These are phyloP conservation scores for Trypanosoma brucei DNA, from an alignment of 208 protist genomes.

Conservation along the genomic window DNA sequence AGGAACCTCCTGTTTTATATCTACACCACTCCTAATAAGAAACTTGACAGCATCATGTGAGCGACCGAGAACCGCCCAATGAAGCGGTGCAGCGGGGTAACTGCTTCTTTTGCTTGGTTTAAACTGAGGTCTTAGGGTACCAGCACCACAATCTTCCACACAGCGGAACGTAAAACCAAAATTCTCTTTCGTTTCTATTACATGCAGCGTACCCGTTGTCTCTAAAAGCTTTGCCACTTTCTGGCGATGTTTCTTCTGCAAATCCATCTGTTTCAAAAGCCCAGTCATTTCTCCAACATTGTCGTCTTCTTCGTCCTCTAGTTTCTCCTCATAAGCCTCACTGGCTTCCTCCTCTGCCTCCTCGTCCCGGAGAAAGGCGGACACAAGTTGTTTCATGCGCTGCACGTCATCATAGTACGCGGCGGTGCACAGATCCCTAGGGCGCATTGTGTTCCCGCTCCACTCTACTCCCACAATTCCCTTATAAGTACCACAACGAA, in stretches of 20 bases:
- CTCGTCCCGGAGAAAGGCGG: conserved; percentile 20
- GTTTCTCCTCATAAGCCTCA: conserved; percentile 12
- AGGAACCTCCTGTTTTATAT: conserved; percentile 27
- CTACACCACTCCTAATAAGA: conserved; percentile 50
- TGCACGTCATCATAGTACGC: conserved; percentile 63
- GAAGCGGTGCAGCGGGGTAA: conserved; percentile 54
- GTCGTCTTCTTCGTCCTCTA: conserved; percentile 32
- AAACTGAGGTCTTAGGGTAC: conserved; percentile 31
- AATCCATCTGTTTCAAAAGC: conserved; percentile 2
- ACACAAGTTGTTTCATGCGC: conserved; percentile 57
- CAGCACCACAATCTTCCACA: background rate
- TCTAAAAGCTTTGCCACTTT: conserved; percentile 13
- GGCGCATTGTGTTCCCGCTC: conserved; percentile 22
- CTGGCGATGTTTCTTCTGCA: conserved; percentile 3
- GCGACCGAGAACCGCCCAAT: conserved; percentile 75
- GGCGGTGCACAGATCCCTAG: conserved; percentile 57
- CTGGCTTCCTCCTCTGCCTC: conserved; percentile 18
- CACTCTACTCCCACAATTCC: background rate
- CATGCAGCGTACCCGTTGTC: conserved; percentile 4
- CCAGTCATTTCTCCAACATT: conserved; percentile 15
- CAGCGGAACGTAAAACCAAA: conserved; percentile 25
- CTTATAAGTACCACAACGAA: background rate
- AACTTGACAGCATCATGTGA: conserved; percentile 47
- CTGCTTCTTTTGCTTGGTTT: conserved; percentile 55
- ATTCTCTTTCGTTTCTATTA: conserved; percentile 18